phyloP scores from a whole-genome alignment of 768 basidiomycete genomes.

The Epithele typhae region DNA sequence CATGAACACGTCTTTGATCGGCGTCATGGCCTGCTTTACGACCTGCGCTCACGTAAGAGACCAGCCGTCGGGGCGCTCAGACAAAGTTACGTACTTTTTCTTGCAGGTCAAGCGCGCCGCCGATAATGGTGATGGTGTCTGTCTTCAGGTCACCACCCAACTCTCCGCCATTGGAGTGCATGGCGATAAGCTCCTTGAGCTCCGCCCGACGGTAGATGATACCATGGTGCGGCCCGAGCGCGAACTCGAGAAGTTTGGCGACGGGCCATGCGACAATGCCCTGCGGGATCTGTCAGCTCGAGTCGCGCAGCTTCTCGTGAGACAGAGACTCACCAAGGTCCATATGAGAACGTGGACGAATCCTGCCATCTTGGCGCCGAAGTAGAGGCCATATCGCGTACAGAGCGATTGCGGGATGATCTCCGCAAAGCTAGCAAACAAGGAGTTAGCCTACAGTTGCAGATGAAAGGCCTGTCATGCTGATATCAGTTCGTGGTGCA shows the following conservation, averaged over 20 bases:
- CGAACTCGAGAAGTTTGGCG: conserved; percentile 74
- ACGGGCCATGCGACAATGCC: conserved; percentile 80
- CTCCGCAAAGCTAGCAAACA: conserved; percentile 68
- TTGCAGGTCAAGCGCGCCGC: conserved; percentile 84
- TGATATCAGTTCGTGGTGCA: too few relatives aligned
- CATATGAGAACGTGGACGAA: conserved; percentile 67
- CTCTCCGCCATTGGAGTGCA: conserved; percentile 70
- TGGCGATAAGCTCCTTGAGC: conserved; percentile 85
- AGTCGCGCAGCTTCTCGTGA: background rate
- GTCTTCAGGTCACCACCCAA: conserved; percentile 83
- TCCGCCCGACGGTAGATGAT: conserved; percentile 84
- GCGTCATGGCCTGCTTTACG: conserved; percentile 64
- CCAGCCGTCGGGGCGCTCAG: too few relatives aligned
- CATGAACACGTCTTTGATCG: conserved; percentile 80
- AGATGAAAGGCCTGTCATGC: too few relatives aligned
- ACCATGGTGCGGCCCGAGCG: conserved; percentile 80
- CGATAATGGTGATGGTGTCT: conserved; percentile 88
- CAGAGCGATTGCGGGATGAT: conserved; percentile 93
- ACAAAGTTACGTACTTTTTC: conserved; percentile 50
- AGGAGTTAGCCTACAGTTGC: background rate
- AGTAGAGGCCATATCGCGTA: conserved; percentile 82
- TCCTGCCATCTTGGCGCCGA: conserved; percentile 83
- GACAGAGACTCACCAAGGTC: conserved; percentile 42
- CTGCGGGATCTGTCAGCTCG: conserved; percentile 32
- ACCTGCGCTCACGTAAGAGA: too few relatives aligned